Evolutionary conservation across 2,329 filamentous ascomycete species (phyloP).

Genomic region (Colletotrichum gloeosporioides): DNA sequence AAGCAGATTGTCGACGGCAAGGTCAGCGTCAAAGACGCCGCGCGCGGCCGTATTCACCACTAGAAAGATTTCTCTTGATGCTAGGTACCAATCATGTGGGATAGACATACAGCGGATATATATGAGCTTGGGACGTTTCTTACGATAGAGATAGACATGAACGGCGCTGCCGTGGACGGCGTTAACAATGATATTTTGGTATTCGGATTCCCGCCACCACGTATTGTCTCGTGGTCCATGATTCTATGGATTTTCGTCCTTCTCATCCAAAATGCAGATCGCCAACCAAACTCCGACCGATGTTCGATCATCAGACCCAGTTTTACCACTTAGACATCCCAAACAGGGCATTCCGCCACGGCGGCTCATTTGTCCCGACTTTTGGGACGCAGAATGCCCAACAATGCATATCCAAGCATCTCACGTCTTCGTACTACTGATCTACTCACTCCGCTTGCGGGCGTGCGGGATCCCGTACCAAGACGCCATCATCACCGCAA

Average conservation of each 20-base stretch:
- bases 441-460: conserved; percentile 64
- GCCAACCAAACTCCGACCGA: not conserved
- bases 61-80: not conserved
- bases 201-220: not conserved
- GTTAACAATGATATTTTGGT: not conserved
- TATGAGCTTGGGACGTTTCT: not conserved
- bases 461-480: conserved; percentile 66
- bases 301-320: not conserved
- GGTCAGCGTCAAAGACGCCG: conserved; percentile 73
- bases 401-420: too few species aligned
- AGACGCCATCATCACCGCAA: conserved; percentile 67
- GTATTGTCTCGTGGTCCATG: not conserved
- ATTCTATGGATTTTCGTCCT: not conserved
- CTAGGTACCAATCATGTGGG: not conserved
- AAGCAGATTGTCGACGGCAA: conserved; percentile 80
- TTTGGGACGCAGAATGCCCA: not conserved
- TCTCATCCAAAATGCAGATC: not conserved
- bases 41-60: conserved; percentile 45
- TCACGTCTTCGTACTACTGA: not conserved
- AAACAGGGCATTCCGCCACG: not conserved
- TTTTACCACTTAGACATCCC: not conserved
- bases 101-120: not conserved
- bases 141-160: conserved; percentile 16
- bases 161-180: not conserved
- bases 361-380: not conserved